Conservation (phyloP, 2,329 filamentous ascomycete species). For the Xylaria sp. region DNA sequence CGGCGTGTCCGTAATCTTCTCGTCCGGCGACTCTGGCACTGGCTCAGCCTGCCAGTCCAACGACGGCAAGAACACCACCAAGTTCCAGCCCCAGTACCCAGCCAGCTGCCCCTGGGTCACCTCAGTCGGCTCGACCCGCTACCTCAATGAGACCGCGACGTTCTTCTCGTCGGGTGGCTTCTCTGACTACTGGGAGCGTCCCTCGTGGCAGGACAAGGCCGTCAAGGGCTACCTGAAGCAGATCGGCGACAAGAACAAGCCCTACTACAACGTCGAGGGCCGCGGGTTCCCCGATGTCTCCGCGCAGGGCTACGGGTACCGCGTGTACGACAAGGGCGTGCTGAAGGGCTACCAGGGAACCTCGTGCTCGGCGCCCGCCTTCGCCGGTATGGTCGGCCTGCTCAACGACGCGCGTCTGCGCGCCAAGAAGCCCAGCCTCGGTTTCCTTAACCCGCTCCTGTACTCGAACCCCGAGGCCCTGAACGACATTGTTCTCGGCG, state of each 20-base stretch:
- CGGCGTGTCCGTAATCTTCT: constrained; percentile 71
- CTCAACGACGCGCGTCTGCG: constrained; percentile 65
- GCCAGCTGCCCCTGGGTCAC: constrained; percentile 57
- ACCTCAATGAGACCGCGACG: constrained; percentile 59
- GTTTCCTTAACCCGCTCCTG: constrained; percentile 63
- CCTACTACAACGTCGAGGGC: constrained; percentile 49
- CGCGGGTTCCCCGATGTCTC: constrained; percentile 65
- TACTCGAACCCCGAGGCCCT: constrained; percentile 50
- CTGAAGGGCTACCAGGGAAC: constrained; percentile 46
- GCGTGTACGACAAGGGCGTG: constrained; percentile 54
- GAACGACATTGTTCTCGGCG: constrained; percentile 51
- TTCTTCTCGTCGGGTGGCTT: constrained; percentile 63
- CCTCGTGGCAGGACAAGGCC: constrained; percentile 57
- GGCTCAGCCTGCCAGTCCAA: constrained; percentile 65
- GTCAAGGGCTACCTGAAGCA: constrained; percentile 57
- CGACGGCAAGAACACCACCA: constrained; percentile 59
- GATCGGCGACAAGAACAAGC: constrained; percentile 51
- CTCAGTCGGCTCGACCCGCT: constrained; percentile 44
- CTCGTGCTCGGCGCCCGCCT: constrained; percentile 63
- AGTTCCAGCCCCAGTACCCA: constrained; percentile 64
- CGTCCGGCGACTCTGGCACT: constrained; percentile 68
- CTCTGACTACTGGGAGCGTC: constrained; percentile 60
- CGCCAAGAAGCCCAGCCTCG: constrained; percentile 56
- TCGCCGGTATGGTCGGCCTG: constrained; percentile 65
- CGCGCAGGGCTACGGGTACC: constrained; percentile 57